Evolutionary conservation across 139 green algal species (phyloP).

Genomic region (Chlamydomonas eustigma): DNA sequence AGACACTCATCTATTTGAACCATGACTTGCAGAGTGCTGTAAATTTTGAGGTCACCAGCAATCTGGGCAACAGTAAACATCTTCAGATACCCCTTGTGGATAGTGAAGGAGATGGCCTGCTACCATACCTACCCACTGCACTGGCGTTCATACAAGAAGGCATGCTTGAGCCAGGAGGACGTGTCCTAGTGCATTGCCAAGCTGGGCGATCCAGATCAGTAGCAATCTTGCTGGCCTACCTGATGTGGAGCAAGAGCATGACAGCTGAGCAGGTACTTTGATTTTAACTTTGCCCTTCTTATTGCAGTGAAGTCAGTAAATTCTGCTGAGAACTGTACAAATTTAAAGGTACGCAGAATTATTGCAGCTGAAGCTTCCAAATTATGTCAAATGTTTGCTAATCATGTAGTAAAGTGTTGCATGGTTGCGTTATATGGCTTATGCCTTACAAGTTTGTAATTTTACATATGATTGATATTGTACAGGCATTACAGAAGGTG

Average conservation of each 20-base stretch:
- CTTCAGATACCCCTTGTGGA: constrained; percentile 35
- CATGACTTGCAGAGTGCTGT: constrained; percentile 21
- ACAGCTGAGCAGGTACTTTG: constrained; percentile 1
- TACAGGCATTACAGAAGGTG: constrained; percentile 10
- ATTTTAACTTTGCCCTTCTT: too few species aligned
- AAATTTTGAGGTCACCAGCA: constrained; percentile 15
- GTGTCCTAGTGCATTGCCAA: constrained; percentile 62
- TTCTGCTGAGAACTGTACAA: too few species aligned
- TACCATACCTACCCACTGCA: constrained; percentile 38
- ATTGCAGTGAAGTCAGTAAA: too few species aligned
- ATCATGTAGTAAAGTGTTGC: too few species aligned
- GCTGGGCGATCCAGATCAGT: constrained; percentile 33
- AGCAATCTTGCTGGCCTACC: constrained; percentile 6
- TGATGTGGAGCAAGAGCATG: constrained; percentile 5
- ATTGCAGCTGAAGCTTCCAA: too few species aligned
- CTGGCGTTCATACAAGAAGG: constrained; percentile 28
- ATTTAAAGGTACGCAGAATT: too few species aligned
- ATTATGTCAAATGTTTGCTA: too few species aligned
- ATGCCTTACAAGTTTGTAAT: too few species aligned
- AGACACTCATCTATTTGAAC: neutral
- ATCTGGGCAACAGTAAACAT: constrained; percentile 14
- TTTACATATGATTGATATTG: too few species aligned
- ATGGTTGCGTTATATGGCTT: too few species aligned
- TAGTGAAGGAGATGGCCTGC: constrained; percentile 38
- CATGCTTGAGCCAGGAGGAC: constrained; percentile 9